phyloP scores from a whole-genome alignment of 495 filamentous ascomycete species.

The Penicillium daleae region DNA sequence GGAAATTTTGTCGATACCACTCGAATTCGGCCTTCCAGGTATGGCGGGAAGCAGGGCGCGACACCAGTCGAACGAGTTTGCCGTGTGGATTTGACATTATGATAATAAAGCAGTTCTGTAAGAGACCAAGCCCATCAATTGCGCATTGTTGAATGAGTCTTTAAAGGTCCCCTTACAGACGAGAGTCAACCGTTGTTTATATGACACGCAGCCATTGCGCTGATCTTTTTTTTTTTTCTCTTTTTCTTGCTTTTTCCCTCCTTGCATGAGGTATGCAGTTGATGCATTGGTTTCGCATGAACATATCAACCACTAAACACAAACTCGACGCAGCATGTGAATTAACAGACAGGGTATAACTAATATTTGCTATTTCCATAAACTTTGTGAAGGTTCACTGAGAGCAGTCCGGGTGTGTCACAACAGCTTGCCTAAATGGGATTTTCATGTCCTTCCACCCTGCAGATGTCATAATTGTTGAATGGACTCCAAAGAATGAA shows the following conservation, averaged over 20 bases:
- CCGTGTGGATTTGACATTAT: background rate
- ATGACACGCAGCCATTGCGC: too few relatives aligned
- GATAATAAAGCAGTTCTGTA: background rate
- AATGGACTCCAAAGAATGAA: too few relatives aligned
- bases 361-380: too few relatives aligned
- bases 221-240: too few relatives aligned
- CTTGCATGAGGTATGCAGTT: background rate
- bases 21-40: constrained; percentile 1
- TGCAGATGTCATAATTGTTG: too few relatives aligned
- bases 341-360: too few relatives aligned
- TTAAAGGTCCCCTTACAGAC: too few relatives aligned
- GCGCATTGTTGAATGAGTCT: background rate
- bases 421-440: background rate
- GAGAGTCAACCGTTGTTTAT: background rate
- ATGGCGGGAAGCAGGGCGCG: background rate
- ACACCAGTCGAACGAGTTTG: background rate
- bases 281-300: background rate
- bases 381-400: too few relatives aligned
- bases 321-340: background rate
- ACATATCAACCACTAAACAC: background rate
- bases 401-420: too few relatives aligned
- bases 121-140: background rate
- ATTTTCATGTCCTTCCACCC: too few relatives aligned
- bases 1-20: background rate
- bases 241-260: background rate